Conservation (phyloP, 805 yeast genomes). For the Kuraishia molischiana region DNA sequence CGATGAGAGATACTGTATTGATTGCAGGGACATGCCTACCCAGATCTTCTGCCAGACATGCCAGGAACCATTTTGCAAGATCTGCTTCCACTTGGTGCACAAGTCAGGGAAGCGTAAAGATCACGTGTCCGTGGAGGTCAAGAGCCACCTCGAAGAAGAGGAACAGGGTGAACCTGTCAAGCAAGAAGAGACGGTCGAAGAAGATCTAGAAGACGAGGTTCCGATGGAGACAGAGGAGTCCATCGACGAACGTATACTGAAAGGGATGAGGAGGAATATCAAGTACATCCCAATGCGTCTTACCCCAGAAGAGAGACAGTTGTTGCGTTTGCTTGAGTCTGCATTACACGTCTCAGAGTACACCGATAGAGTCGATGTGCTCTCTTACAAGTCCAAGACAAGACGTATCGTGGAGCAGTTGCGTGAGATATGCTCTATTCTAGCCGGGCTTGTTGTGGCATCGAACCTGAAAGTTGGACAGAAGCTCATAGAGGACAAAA, state of each 20-base stretch:
- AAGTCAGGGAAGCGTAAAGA: conserved; percentile 52
- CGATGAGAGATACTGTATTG: conserved; percentile 33
- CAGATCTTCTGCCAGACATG: conserved; percentile 55
- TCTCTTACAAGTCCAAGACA: conserved; percentile 56
- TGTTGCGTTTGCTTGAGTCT: conserved; percentile 59
- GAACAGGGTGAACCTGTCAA: conserved; percentile 10
- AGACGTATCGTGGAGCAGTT: conserved; percentile 65
- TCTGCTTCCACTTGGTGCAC: conserved; percentile 61
- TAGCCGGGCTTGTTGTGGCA: conserved; percentile 73
- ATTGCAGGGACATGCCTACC: conserved; percentile 65
- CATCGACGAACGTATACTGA: conserved; percentile 15
- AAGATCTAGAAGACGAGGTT: conserved; percentile 11
- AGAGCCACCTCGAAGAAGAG: conserved; percentile 7
- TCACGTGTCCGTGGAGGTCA: conserved; percentile 25
- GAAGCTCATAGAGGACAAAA: conserved; percentile 51
- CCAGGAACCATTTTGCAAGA: conserved; percentile 58
- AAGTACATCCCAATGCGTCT: conserved; percentile 62
- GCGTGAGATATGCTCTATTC: conserved; percentile 67
- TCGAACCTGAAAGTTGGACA: conserved; percentile 66
- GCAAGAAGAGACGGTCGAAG: conserved; percentile 9
- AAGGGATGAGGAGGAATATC: conserved; percentile 31
- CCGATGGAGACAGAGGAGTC: conserved; percentile 8
- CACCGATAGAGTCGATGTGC: conserved; percentile 68
- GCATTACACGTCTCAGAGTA: conserved; percentile 73
- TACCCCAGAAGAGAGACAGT: conserved; percentile 57